A percentile compares a stretch with the other conserved stretches of the same genome.
Evolutionary conservation across 2,329 filamentous ascomycete species (phyloP).

Genomic region (Microcyclospora pomicola): DNA sequence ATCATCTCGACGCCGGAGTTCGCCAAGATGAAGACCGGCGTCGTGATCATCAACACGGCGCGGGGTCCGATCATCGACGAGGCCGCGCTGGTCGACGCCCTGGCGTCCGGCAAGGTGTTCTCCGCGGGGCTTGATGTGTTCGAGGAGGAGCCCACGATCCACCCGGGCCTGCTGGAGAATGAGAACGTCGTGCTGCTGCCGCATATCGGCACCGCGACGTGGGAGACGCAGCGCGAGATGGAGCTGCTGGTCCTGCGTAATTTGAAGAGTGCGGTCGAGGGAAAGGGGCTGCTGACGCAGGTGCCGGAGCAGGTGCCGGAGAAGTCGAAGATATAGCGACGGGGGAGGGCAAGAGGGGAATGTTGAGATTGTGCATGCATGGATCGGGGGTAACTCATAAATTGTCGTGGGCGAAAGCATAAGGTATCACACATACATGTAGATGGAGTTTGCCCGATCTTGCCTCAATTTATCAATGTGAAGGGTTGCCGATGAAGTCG

Average conservation of each 20-base stretch:
- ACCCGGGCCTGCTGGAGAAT: constrained; percentile 36
- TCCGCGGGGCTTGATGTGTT: constrained; percentile 45
- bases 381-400: no score
- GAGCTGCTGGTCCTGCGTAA: constrained; percentile 46
- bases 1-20: constrained; percentile 40
- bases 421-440: no score
- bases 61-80: constrained; percentile 45
- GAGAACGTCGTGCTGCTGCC: constrained; percentile 42
- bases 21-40: constrained; percentile 40
- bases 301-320: constrained; percentile 43
- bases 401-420: no score
- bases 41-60: constrained; percentile 45
- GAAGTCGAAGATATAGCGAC: no score
- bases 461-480: no score
- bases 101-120: constrained; percentile 41
- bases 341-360: no score
- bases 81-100: constrained; percentile 38
- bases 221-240: constrained; percentile 49
- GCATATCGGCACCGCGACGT: constrained; percentile 47
- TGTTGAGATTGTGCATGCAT: no score
- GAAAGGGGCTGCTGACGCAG: constrained; percentile 44
- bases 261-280: constrained; percentile 41
- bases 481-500: no score
- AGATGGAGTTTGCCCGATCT: no score
- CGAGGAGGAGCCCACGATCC: constrained; percentile 42